Evolutionary conservation across 441 rosid species (phyloP).

Genomic region (Jatropha multifida): DNA sequence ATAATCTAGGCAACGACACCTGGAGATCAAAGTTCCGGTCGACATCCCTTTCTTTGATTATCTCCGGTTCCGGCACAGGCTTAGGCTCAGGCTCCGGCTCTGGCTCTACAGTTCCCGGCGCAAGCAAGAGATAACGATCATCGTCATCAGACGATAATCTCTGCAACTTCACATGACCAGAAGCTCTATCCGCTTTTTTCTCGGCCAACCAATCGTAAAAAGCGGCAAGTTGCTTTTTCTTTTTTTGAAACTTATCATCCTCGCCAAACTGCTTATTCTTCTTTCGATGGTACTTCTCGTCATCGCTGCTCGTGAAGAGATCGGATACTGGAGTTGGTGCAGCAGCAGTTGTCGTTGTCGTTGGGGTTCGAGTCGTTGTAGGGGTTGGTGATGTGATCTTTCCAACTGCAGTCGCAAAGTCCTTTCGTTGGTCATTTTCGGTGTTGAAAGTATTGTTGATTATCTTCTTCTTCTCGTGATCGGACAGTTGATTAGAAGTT

Average conservation of each 20-base stretch:
- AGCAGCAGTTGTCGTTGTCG: not conserved
- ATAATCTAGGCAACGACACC: slow-evolving; percentile 72
- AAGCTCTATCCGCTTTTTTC: slow-evolving; percentile 44
- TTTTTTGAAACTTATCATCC: slow-evolving; percentile 33
- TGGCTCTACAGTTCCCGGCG: slow-evolving; percentile 38
- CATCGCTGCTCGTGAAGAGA: slow-evolving; percentile 53
- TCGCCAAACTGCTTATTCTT: slow-evolving; percentile 49
- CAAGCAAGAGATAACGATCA: slow-evolving; percentile 46
- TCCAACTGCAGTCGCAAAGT: slow-evolving; percentile 20
- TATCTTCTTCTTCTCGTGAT: slow-evolving; percentile 54
- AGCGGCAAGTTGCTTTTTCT: slow-evolving; percentile 62
- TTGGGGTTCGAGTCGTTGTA: not conserved
- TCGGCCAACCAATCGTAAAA: slow-evolving; percentile 74
- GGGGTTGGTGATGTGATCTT: slow-evolving; percentile 27
- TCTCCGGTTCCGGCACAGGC: slow-evolving; percentile 33
- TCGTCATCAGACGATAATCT: slow-evolving; percentile 15
- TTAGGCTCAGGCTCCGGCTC: slow-evolving; percentile 23
- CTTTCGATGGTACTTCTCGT: slow-evolving; percentile 35
- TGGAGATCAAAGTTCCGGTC: slow-evolving; percentile 62
- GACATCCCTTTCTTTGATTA: slow-evolving; percentile 37
- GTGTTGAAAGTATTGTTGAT: slow-evolving; percentile 14
- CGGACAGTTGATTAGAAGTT: slow-evolving; percentile 38
- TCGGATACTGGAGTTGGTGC: slow-evolving; percentile 34
- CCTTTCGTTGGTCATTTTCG: slow-evolving; percentile 36
- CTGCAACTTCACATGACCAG: slow-evolving; percentile 41